Evolutionary conservation across 306 rosid species (phyloP).

Genomic region (Crotalaria pallida): DNA sequence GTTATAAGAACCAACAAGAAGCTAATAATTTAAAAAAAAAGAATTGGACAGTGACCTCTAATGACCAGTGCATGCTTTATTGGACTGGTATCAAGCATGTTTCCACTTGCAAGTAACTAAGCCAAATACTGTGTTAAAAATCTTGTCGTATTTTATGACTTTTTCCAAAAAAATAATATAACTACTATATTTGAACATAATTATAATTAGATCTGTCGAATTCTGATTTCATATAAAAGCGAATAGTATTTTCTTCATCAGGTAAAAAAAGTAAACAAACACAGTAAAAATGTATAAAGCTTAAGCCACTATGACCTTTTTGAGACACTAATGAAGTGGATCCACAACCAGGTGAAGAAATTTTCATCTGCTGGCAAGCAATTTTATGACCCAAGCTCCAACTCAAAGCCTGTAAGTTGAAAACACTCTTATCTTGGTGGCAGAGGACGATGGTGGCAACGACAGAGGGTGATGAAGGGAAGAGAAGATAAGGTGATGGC

Average conservation of each 20-base stretch:
- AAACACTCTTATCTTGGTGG: too few relatives aligned
- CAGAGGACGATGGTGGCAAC: too few relatives aligned
- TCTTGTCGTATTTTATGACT: neutral
- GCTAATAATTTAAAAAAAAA: too few relatives aligned
- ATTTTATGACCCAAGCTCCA: conserved; percentile 49
- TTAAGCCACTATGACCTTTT: conserved; percentile 37
- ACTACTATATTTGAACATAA: neutral
- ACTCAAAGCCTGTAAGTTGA: conserved; percentile 38
- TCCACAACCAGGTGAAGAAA: conserved; percentile 29
- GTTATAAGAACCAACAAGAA: conserved; percentile 6
- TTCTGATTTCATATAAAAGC: neutral
- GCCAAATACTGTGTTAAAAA: neutral
- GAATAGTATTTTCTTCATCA: neutral
- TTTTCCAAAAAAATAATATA: neutral
- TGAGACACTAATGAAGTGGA: neutral
- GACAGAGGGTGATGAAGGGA: too few relatives aligned
- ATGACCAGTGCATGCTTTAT: neutral
- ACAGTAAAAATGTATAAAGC: neutral
- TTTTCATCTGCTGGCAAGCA: conserved; percentile 41
- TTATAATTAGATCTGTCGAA: neutral
- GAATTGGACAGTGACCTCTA: conserved; percentile 1
- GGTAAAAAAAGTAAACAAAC: neutral
- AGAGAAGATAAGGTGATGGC: too few relatives aligned
- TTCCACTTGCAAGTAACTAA: neutral
- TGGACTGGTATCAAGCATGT: neutral